Evolutionary conservation across 495 filamentous ascomycete genomes (phyloP).

Genomic region (Astrothelium macrocarpum): DNA sequence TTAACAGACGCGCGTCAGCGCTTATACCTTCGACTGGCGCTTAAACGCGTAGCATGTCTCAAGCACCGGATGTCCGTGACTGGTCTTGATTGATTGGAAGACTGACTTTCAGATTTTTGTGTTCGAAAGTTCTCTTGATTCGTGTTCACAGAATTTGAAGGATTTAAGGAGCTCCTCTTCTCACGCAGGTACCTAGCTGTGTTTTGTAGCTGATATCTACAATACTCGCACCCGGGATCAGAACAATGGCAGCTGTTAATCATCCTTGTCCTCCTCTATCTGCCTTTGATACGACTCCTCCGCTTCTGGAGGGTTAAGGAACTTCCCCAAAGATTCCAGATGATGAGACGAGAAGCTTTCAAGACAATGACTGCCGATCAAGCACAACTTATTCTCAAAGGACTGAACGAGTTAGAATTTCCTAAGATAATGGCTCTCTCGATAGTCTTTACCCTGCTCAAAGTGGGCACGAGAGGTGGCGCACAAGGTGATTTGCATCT

Average conservation of each 20-base stretch:
- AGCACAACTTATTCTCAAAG: neutral
- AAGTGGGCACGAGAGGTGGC: too few relatives aligned
- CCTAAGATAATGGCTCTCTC: neutral
- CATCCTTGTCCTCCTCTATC: neutral
- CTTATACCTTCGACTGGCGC: too few relatives aligned
- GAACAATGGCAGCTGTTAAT: neutral
- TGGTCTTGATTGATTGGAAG: too few relatives aligned
- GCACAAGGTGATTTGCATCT: too few relatives aligned
- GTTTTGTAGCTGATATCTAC: neutral
- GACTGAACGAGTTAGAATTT: conserved; percentile 8
- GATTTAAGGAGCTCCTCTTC: too few relatives aligned
- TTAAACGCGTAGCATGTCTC: too few relatives aligned
- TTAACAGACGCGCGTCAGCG: too few relatives aligned
- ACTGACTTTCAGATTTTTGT: too few relatives aligned
- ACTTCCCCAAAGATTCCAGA: neutral
- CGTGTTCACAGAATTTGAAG: too few relatives aligned
- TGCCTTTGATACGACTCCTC: neutral
- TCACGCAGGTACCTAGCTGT: neutral
- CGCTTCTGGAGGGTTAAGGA: neutral
- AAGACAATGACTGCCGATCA: conserved; percentile 5
- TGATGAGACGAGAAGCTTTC: conserved; percentile 12
- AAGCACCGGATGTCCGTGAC: too few relatives aligned
- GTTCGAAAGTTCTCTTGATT: too few relatives aligned
- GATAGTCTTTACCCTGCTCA: neutral
- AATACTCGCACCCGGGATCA: neutral